phyloP scores from a whole-genome alignment of 164 flowering plant species.

The Vitis amurensis region DNA sequence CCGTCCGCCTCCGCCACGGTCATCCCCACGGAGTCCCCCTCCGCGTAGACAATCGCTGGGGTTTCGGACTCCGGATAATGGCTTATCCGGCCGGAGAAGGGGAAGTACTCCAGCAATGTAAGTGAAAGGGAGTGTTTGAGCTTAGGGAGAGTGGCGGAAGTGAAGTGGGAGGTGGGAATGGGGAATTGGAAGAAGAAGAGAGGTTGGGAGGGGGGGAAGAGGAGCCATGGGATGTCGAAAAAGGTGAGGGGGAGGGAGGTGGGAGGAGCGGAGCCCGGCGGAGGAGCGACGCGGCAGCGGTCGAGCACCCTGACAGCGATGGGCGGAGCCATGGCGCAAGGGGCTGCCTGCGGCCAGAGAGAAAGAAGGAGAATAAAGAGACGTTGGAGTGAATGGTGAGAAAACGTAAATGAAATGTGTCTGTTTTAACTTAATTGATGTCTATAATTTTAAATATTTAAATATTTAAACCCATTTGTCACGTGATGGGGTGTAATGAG shows the following conservation, averaged over 20 bases:
- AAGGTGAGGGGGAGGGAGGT: conserved; percentile 23
- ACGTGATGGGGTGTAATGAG: too few species aligned
- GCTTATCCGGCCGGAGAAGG: conserved; percentile 26
- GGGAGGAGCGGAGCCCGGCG: neutral
- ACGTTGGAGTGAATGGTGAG: too few species aligned
- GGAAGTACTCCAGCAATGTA: conserved; percentile 27
- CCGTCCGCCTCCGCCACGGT: conserved; percentile 22
- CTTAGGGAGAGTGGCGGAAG: neutral
- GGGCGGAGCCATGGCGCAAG: conserved; percentile 9
- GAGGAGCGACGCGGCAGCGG: conserved; percentile 4
- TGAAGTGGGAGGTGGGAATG: conserved; percentile 6
- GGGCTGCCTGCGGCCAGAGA: neutral
- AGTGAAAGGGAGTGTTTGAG: conserved; percentile 32
- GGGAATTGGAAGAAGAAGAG: conserved; percentile 25
- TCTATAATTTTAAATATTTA: too few species aligned
- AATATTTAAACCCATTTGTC: too few species aligned
- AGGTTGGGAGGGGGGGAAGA: conserved; percentile 16
- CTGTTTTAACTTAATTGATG: too few species aligned
- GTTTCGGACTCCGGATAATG: neutral
- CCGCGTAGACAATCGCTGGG: conserved; percentile 18
- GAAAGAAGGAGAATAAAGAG: neutral
- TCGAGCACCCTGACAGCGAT: conserved; percentile 10
- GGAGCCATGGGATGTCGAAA: conserved; percentile 31
- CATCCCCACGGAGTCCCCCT: conserved; percentile 22
- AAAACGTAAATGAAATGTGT: too few species aligned